Conservation (phyloP, 306 rosid species). For the Lathyrus tuberosus region DNA sequence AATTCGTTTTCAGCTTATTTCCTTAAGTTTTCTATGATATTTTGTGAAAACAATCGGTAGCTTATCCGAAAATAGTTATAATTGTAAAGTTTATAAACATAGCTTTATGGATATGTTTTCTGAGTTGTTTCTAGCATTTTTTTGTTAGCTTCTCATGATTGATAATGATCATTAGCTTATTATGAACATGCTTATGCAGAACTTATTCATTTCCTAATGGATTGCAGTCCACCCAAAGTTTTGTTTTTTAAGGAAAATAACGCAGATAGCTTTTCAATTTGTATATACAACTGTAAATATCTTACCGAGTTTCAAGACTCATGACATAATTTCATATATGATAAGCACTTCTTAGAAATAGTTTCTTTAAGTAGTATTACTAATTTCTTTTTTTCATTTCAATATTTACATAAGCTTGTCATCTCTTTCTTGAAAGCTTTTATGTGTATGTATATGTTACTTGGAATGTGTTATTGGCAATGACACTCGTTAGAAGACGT, state of each 20-base stretch:
- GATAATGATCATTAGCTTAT: background rate
- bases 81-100: background rate
- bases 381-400: background rate
- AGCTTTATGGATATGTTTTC: background rate
- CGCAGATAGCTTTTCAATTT: background rate
- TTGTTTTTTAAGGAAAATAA: background rate
- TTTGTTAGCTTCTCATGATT: background rate
- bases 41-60: background rate
- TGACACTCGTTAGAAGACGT: background rate
- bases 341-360: background rate
- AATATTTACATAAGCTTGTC: background rate
- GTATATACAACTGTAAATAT: background rate
- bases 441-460: background rate
- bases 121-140: background rate
- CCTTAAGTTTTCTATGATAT: background rate
- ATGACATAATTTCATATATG: background rate
- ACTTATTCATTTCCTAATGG: background rate
- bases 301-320: background rate
- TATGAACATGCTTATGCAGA: background rate
- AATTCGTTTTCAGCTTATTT: background rate
- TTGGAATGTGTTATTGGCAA: constrained; percentile 29
- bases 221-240: background rate
- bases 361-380: background rate
- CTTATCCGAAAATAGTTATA: background rate
- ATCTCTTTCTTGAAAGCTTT: constrained; percentile 4